A percentile compares a stretch with the other conserved stretches of the same genome.
Conservation (phyloP, 2,329 filamentous ascomycete species). For the Acephala macrosclerotiorum region DNA sequence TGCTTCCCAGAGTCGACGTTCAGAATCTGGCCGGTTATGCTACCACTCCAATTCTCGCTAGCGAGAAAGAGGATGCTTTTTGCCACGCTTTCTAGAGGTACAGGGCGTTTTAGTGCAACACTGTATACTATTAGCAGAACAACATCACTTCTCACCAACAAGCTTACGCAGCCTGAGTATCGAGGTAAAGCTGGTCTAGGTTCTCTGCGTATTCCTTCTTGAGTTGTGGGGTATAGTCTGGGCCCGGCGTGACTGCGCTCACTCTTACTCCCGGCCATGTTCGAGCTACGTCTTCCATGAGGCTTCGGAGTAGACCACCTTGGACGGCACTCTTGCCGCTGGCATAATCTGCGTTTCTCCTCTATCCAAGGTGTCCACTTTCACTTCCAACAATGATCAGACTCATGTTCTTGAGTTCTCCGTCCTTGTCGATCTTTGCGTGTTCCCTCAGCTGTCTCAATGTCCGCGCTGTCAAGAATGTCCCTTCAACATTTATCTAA, state of each 20-base stretch:
- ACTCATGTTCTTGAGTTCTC: conserved; percentile 46
- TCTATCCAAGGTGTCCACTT: conserved; percentile 52
- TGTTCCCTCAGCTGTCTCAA: conserved; percentile 47
- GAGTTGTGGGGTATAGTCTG: conserved; percentile 53
- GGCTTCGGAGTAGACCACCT: conserved; percentile 49
- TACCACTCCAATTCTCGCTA: conserved; percentile 53
- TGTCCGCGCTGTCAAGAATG: conserved; percentile 51
- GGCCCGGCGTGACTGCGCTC: conserved; percentile 55
- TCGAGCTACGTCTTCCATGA: conserved; percentile 50
- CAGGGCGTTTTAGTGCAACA: conserved; percentile 48
- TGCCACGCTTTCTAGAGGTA: conserved; percentile 50
- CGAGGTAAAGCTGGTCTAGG: conserved; percentile 49
- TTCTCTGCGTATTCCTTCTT: conserved; percentile 49
- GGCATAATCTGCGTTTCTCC: conserved; percentile 53
- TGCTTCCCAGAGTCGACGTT: conserved; percentile 55
- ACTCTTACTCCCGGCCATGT: conserved; percentile 47
- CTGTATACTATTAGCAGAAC: conserved; percentile 11
- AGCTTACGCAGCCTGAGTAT: conserved; percentile 51
- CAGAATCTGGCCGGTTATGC: conserved; percentile 53
- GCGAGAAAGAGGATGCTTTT: conserved; percentile 54
- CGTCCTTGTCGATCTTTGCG: conserved; percentile 27
- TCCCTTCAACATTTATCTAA: conserved; percentile 52
- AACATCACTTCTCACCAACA: not conserved
- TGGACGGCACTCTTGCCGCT: conserved; percentile 55
- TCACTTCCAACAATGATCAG: conserved; percentile 55